Percentiles rank a stretch among this genome's conserved stretches.
Conservation (phyloP, 306 rosid genomes). For the Vigna reflexopilosa region DNA sequence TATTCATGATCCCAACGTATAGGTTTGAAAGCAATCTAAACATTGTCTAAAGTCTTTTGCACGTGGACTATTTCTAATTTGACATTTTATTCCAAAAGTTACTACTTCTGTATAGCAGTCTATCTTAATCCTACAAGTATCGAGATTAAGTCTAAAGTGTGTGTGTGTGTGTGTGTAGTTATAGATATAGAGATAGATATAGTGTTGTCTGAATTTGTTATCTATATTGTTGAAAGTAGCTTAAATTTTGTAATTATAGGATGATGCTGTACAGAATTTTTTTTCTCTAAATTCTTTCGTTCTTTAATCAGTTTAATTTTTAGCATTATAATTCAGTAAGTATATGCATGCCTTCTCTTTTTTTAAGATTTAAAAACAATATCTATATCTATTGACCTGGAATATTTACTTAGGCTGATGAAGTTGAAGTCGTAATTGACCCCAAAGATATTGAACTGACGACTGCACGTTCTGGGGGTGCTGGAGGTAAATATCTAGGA, state of each 20-base stretch:
- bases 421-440: constrained; percentile 91
- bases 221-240: constrained; percentile 25
- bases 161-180: background rate
- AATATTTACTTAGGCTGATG: constrained; percentile 77
- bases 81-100: constrained; percentile 43
- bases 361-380: constrained; percentile 30
- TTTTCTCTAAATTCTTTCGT: constrained; percentile 11
- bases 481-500: constrained; percentile 80
- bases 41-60: constrained; percentile 25
- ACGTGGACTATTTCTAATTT: constrained; percentile 22
- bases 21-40: constrained; percentile 15
- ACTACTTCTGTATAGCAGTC: constrained; percentile 17
- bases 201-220: constrained; percentile 26
- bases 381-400: constrained; percentile 42
- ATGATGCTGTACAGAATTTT: constrained; percentile 13
- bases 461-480: constrained; percentile 98
- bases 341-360: constrained; percentile 33
- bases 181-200: background rate
- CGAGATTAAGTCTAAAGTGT: constrained; percentile 6
- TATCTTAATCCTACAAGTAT: background rate
- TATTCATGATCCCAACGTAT: constrained; percentile 32
- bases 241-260: constrained; percentile 31
- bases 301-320: constrained; percentile 10
- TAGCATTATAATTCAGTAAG: constrained; percentile 19
- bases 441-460: constrained; percentile 96